Evolutionary conservation across 176 grass and related monocot species (phyloP), one percentile per base, ranked within the genome.

Genomic region (Dendrocalamus sinicus): DNA sequence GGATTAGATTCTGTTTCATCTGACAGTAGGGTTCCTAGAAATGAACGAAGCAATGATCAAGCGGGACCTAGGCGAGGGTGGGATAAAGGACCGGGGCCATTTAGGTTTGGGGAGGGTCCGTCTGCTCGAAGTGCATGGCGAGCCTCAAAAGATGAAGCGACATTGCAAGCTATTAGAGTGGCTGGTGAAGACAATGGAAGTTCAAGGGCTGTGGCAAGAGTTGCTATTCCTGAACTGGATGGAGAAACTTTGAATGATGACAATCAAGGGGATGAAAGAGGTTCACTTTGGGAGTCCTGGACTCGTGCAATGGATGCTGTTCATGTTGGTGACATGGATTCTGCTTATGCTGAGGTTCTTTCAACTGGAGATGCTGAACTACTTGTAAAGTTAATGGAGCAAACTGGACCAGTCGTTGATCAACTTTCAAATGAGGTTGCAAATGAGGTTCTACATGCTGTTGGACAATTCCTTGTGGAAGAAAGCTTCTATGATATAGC

Each of bases 41-140:
- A 79, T 81, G 90, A 93, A 67, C 66, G 88, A 32, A 59, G 74
- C 51, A 75, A 85, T 84, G 93, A 95, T 81, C 88, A 90, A 84
- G 47, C 74, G 0, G 85, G 86, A 40, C 70, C 82, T 3, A 90
- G 93, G 62, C 83, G 91, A 87, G 91, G 89, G 47, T 98, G 96
- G 93, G 91, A 98, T 37, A 98, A 95, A 80, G 93, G 96, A 64
- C 83, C 83, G 22, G 89, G 89, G 2, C 89, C 91, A 14, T 92
- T 95, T 88, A 89, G 96, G 83, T 91, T 95, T 45, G 96, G 96
- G 54, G 96, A 98, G 78, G 96, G 96, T 54, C 96, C 96, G 57
- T 98, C 96, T 81, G 96, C 96, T 86, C 91, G 96, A 81, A 95
- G 91, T 89, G 96, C 94, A 78, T 98, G 96, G 96, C 94, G 92